Percentiles rank a stretch among this genome's conserved stretches.
phyloP scores from a whole-genome alignment of 2,329 filamentous ascomycete genomes.

The Pyricularia sp. region DNA sequence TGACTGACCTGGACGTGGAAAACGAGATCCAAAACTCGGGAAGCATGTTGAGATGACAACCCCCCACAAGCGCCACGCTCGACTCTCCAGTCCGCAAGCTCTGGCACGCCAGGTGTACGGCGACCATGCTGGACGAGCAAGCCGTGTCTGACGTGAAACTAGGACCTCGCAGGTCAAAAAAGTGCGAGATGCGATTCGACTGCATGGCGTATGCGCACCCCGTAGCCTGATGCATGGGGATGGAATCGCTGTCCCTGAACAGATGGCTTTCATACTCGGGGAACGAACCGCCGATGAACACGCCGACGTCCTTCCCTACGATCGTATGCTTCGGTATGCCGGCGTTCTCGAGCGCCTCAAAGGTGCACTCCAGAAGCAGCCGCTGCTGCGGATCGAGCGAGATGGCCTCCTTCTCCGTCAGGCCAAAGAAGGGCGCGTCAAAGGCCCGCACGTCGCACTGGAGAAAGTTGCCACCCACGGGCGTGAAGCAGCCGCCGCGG shows the following conservation, averaged over 20 bases:
- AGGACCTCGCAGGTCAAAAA: slow-evolving; percentile 44
- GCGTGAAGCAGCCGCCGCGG: slow-evolving; percentile 21
- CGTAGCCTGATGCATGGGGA: slow-evolving; percentile 16
- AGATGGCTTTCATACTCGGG: slow-evolving; percentile 14
- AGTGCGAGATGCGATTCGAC: slow-evolving; percentile 45
- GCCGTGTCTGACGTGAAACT: slow-evolving; percentile 43
- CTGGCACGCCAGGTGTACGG: slow-evolving; percentile 40
- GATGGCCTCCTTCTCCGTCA: slow-evolving; percentile 23
- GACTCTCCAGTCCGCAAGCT: slow-evolving; percentile 37
- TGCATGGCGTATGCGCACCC: slow-evolving; percentile 40
- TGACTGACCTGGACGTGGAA: slow-evolving; percentile 25
- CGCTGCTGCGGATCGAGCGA: slow-evolving; percentile 40
- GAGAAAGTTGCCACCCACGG: slow-evolving; percentile 21
- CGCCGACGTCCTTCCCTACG: slow-evolving; percentile 35
- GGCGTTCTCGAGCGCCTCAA: slow-evolving; percentile 43
- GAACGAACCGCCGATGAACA: slow-evolving; percentile 36
- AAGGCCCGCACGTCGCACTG: slow-evolving; percentile 17
- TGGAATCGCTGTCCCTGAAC: slow-evolving; percentile 12
- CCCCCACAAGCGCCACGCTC: slow-evolving; percentile 34
- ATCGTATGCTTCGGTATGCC: slow-evolving; percentile 36
- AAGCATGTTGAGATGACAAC: slow-evolving; percentile 36
- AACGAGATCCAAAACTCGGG: slow-evolving; percentile 38
- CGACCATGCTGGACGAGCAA: slow-evolving; percentile 40
- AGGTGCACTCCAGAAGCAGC: slow-evolving; percentile 40
- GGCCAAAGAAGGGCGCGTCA: slow-evolving; percentile 25